These are phyloP conservation scores for Aspergillus fijiensis DNA, from an alignment of 2,329 filamentous ascomycete genomes.

Conservation along the genomic window DNA sequence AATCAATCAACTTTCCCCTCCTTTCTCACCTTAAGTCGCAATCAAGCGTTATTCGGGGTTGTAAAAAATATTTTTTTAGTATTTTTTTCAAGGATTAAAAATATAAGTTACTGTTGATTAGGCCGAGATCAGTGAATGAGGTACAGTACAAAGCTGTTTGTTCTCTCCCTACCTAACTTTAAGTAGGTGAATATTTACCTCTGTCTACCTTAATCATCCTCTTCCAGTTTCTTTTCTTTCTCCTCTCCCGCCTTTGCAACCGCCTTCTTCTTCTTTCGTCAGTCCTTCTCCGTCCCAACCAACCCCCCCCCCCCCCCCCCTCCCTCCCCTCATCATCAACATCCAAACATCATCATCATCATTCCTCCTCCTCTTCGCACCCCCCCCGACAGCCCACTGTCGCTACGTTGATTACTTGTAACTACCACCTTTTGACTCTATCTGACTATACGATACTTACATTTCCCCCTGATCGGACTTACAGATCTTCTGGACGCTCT, in stretches of 20 bases:
- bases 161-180: no score
- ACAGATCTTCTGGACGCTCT: neutral
- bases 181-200: no score
- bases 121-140: neutral
- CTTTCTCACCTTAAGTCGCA: neutral
- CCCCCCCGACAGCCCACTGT: neutral
- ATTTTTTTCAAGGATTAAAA: no score
- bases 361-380: neutral
- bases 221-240: neutral
- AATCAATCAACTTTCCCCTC: no score
- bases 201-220: neutral
- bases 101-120: neutral
- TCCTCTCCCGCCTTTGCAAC: conserved; percentile 15
- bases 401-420: neutral
- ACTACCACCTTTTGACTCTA: neutral
- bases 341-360: neutral
- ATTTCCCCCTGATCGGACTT: neutral
- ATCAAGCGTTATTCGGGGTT: neutral
- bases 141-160: neutral
- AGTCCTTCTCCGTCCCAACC: conserved; percentile 2
- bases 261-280: conserved; percentile 12
- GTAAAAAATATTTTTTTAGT: neutral
- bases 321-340: neutral
- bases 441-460: neutral
- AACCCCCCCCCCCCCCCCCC: neutral